Evolutionary conservation across 2,329 filamentous ascomycete genomes (phyloP), one percentile per base, ranked within the genome.

Genomic region (Colletotrichum nymphaeae): DNA sequence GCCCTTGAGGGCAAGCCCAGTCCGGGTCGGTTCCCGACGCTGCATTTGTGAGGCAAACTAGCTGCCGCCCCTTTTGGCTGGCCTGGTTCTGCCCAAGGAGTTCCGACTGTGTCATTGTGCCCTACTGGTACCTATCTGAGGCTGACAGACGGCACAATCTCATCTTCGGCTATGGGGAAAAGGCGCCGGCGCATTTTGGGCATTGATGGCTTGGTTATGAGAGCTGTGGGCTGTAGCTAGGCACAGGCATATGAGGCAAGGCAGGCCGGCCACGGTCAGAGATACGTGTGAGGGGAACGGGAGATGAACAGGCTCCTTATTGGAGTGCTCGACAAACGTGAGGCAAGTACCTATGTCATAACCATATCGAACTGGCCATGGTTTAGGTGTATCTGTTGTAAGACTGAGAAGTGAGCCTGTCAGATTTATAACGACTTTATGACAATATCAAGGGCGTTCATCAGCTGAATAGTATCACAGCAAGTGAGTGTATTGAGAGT

Each of bases 131-230:
- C 32, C 37, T 49, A 49, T 26, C 32, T 37, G 26, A 55, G 37
- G 28, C 11, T 22, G 62, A 55, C 52, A 5, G 12, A 42, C 49
- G 49, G 35, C 42, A 42, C 52, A 73, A 30, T 70, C 60, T 57
- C 67, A 60, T 65, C 60, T 69, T 62, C 60, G 60, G 67, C 56
- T 62, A 57, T 57, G 46, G 59, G 35, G 30, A 46, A 58, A 35
- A 63, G n/a, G 16, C 42, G 42, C 22, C 60, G 60, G 67, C 55
- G 57, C 5, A 46, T 46, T n/a, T 60, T 46, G 67, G 70, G 59
- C 46, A 55, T 58, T 46, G 42, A 26, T 42, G 30, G 26, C 46
- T 46, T 49, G 57, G 32, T 64, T 60, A 49, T 49, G 30, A 32
- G 55, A 52, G 57, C n/a, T 52, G 37, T 32, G 30, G 42, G 35